A percentile compares a stretch with the other conserved stretches of the same genome.
Conservation (phyloP, 345 rosid species). For the Hypericum perforatum region DNA sequence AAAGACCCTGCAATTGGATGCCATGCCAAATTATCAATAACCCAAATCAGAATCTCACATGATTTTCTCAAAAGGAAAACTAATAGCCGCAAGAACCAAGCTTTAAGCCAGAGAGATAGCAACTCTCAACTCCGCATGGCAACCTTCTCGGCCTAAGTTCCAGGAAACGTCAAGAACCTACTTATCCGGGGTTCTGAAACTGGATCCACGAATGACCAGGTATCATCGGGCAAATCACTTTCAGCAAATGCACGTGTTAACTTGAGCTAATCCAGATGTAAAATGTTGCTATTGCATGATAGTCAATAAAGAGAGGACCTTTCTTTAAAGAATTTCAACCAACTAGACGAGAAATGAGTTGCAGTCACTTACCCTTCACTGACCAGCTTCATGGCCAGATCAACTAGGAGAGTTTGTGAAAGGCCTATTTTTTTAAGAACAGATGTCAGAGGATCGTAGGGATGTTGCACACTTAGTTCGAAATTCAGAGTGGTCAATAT, state of each 20-base stretch:
- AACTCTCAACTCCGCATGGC: slow-evolving; percentile 8
- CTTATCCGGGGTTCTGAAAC: neutral
- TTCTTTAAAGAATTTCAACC: no score
- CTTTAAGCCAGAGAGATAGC: slow-evolving; percentile 15
- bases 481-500: slow-evolving; percentile 62
- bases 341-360: no score
- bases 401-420: slow-evolving; percentile 51
- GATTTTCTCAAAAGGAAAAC: slow-evolving; percentile 26
- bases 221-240: no score
- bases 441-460: slow-evolving; percentile 55
- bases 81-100: slow-evolving; percentile 15
- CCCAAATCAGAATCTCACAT: slow-evolving; percentile 25
- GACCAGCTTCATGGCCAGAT: slow-evolving; percentile 62
- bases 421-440: slow-evolving; percentile 58
- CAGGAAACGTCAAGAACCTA: slow-evolving; percentile 13
- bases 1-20: slow-evolving; percentile 65
- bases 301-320: no score
- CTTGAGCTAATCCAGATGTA: no score
- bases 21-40: slow-evolving; percentile 69
- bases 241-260: no score
- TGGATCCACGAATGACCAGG: no score
- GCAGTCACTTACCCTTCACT: slow-evolving; percentile 53
- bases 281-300: no score
- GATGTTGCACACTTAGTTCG: slow-evolving; percentile 73
- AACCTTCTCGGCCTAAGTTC: slow-evolving; percentile 18